phyloP scores from a whole-genome alignment of 495 filamentous ascomycete genomes.

The Xylaria cubensis region DNA sequence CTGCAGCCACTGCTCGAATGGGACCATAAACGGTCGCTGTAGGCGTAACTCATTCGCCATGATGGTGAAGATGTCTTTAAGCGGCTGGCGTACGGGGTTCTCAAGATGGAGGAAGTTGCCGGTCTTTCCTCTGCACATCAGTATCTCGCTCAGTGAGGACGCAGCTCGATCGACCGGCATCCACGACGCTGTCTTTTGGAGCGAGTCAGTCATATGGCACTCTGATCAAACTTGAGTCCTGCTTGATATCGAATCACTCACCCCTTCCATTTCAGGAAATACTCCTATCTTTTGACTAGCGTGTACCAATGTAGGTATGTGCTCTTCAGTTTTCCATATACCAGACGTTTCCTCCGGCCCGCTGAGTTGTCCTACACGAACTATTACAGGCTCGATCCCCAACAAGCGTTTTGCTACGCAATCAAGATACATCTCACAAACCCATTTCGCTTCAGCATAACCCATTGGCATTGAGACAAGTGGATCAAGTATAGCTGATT shows the following conservation, averaged over 20 bases:
- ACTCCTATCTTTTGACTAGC: conserved; percentile 43
- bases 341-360: conserved; percentile 35
- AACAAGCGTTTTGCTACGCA: conserved; percentile 5
- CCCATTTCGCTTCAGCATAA: conserved; percentile 44
- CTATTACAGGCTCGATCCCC: conserved; percentile 35
- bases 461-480: conserved; percentile 29
- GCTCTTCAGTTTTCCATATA: conserved; percentile 44
- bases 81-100: conserved; percentile 47
- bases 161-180: conserved; percentile 49
- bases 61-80: conserved; percentile 38
- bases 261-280: conserved; percentile 47
- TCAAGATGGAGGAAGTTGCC: conserved; percentile 47
- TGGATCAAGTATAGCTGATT: conserved; percentile 25
- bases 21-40: conserved; percentile 26
- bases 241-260: conserved; percentile 33
- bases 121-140: conserved; percentile 31
- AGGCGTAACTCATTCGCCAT: conserved; percentile 39
- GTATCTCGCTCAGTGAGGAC: conserved; percentile 38
- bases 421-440: conserved; percentile 46
- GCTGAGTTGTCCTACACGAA: conserved; percentile 43
- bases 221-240: background rate
- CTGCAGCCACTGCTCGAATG: conserved; percentile 45
- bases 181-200: conserved; percentile 46
- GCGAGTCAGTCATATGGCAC: background rate
- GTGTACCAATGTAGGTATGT: conserved; percentile 48